Conservation (phyloP, 805 yeast species). For the Cephaloascus fragrans region DNA sequence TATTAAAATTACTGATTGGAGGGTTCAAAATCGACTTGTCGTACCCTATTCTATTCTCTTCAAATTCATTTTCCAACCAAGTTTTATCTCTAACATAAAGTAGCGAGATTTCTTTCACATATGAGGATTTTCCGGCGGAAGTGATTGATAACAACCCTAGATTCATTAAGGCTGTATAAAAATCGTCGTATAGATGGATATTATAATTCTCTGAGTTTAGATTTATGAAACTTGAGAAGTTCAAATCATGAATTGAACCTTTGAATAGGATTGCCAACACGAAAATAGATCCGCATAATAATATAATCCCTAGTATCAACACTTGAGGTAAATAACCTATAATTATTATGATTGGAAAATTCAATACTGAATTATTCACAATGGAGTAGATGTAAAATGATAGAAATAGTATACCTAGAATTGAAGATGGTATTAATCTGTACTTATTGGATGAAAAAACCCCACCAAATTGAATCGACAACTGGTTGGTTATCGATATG, state of each 20-base stretch:
- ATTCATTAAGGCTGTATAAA: constrained; percentile 50
- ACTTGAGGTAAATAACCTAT: constrained; percentile 63
- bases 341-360: constrained; percentile 46
- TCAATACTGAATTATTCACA: constrained; percentile 26
- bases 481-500: constrained; percentile 48
- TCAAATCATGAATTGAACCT: constrained; percentile 21
- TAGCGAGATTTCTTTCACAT: constrained; percentile 46
- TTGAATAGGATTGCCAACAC: constrained; percentile 50
- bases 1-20: constrained; percentile 6
- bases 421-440: constrained; percentile 53
- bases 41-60: constrained; percentile 12
- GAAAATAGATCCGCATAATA: constrained; percentile 45
- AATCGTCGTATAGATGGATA: constrained; percentile 47
- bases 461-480: constrained; percentile 55
- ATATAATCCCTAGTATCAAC: constrained; percentile 37
- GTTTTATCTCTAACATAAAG: constrained; percentile 41
- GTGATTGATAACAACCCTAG: constrained; percentile 55
- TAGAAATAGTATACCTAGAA: constrained; percentile 46
- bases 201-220: constrained; percentile 21
- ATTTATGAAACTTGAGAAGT: constrained; percentile 13
- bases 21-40: constrained; percentile 20
- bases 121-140: constrained; percentile 60
- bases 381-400: constrained; percentile 33
- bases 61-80: constrained; percentile 34
- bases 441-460: constrained; percentile 39